Conservation (phyloP, 2,329 filamentous ascomycete species). For the Epichloe aotearoae region DNA sequence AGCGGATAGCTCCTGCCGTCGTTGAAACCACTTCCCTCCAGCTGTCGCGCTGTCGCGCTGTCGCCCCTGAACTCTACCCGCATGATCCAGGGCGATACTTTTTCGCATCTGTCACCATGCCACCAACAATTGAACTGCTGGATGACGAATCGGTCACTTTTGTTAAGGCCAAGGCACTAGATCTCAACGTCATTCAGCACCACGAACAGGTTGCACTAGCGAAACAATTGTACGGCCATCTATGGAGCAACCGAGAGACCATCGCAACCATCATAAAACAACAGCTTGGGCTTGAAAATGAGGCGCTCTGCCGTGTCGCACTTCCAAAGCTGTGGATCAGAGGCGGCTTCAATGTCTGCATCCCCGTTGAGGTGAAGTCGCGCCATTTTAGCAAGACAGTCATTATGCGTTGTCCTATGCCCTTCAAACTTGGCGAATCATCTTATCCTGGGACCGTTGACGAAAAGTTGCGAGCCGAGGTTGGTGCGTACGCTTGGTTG, state of each 20-base stretch:
- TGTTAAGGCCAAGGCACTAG: neutral
- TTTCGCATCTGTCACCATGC: neutral
- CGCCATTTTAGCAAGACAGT: slow-evolving; percentile 11
- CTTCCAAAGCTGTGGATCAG: slow-evolving; percentile 15
- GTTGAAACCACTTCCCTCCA: too few species aligned
- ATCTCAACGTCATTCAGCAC: slow-evolving; percentile 1
- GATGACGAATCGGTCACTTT: neutral
- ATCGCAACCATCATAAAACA: slow-evolving; percentile 11
- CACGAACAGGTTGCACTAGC: neutral
- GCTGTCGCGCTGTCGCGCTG: too few species aligned
- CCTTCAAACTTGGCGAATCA: slow-evolving; percentile 24
- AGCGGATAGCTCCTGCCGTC: too few species aligned
- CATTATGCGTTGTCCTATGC: slow-evolving; percentile 19
- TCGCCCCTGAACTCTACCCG: too few species aligned
- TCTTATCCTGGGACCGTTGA: slow-evolving; percentile 25
- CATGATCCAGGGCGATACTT: too few species aligned
- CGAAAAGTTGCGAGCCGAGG: slow-evolving; percentile 26
- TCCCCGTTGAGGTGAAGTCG: slow-evolving; percentile 17
- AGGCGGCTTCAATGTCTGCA: slow-evolving; percentile 23
- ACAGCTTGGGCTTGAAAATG: slow-evolving; percentile 13
- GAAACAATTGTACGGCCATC: neutral
- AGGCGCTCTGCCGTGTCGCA: slow-evolving; percentile 13
- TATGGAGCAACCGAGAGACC: slow-evolving; percentile 7
- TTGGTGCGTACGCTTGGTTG: slow-evolving; percentile 14
- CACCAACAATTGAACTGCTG: slow-evolving; percentile 1